Conservation (phyloP, 148 eudicot genomes). For the Dysphania ambrosioides region DNA sequence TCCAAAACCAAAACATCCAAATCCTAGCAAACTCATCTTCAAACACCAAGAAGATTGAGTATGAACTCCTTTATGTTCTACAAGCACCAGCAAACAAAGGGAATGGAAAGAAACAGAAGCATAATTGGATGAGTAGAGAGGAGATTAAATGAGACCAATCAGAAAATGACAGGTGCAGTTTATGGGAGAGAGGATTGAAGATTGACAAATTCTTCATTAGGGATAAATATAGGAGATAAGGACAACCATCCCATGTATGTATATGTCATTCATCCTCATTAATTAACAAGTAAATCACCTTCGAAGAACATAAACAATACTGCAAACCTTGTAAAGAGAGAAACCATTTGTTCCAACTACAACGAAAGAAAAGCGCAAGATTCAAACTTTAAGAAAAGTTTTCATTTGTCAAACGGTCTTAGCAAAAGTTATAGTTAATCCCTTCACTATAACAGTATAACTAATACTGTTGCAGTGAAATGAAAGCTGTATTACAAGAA, state of each 20-base stretch:
- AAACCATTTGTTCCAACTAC: neutral
- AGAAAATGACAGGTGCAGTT: neutral
- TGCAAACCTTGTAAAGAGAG: no score
- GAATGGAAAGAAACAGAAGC: neutral
- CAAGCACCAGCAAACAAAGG: neutral
- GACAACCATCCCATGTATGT: no score
- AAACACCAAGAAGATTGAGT: neutral
- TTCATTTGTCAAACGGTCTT: no score
- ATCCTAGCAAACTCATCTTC: neutral
- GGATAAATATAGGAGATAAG: neutral
- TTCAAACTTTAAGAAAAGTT: neutral
- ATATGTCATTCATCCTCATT: no score
- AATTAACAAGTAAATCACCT: no score
- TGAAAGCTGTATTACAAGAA: no score
- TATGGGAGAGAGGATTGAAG: neutral
- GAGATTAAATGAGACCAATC: neutral
- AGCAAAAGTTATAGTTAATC: no score
- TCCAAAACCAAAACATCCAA: neutral
- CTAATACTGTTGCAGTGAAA: no score
- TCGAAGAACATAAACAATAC: no score
- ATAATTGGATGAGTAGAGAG: neutral
- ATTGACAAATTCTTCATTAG: neutral
- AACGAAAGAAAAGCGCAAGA: neutral
- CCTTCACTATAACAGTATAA: no score
- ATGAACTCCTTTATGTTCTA: neutral